Evolutionary conservation across 1,139 yeast genomes (phyloP), one percentile per base, ranked within the genome.

Genomic region (Candida sp.): DNA sequence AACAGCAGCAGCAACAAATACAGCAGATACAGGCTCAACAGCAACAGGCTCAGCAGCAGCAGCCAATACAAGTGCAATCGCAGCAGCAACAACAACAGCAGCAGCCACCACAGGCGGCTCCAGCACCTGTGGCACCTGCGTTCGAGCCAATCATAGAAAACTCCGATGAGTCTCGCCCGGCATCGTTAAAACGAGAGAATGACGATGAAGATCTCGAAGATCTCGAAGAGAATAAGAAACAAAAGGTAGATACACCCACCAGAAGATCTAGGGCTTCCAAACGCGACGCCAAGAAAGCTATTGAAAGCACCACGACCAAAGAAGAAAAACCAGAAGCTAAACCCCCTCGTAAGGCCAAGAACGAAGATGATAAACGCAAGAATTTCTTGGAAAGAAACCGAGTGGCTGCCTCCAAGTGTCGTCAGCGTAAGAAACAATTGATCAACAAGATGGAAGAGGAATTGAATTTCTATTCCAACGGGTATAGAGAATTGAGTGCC

Each of bases 341-440:
- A n/a, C 34, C 39, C 7, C 19, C 41, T 21, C 43, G 40, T 35
- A 45, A 39, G 29, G 21, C 45, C 12, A 42, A 42, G 35, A 39
- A 52, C 2, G 64, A 60, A 30, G 61, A 53, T 40, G 93, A 86
- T 39, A 89, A 87, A 58, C 78, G 98, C 29, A 82, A 82, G 60
- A 84, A 77, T 52, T 93, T 93, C 55, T 67, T 93, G 52, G 99
- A 93, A 61, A 75, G 98, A 49, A 93, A 93, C 62, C 76, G 99
- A 48, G 81, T 93, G 11, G 99, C 99, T 0, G 99, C 99, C 0
- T 82, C 95, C 34, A 91, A 90, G 63, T 95, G 98, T 69, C 81
- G 99, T 46, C 96, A 88, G 64, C 79, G 97, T 43, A 95, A 93
- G 75, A 93, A 95, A 68, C 91, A 88, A 60, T 85, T 87, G 73